Conservation (phyloP, 805 yeast genomes). For the Henningerozyma blattae region DNA sequence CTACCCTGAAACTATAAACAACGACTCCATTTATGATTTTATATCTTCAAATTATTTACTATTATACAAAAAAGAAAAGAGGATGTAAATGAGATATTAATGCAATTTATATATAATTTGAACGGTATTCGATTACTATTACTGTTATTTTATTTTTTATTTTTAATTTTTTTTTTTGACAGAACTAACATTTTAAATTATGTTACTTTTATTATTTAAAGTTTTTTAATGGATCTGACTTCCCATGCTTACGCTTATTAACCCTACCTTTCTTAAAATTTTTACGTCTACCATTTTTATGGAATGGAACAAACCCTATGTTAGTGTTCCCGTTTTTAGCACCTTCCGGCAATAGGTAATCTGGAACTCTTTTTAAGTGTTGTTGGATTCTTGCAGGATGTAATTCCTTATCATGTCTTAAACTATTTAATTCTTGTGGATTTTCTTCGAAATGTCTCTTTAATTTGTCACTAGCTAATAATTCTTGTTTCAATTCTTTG, state of each 20-base stretch:
- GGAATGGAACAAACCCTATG: slow-evolving; percentile 66
- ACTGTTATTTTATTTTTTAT: too few species aligned
- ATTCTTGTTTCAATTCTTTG: slow-evolving; percentile 76
- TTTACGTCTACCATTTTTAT: slow-evolving; percentile 20
- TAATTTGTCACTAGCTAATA: slow-evolving; percentile 78
- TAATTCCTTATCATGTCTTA: slow-evolving; percentile 85
- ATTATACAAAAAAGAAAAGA: too few species aligned
- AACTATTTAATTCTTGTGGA: slow-evolving; percentile 80
- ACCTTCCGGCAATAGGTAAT: slow-evolving; percentile 73
- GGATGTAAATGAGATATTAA: too few species aligned
- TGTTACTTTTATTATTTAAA: too few species aligned
- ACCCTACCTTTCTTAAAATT: slow-evolving; percentile 25
- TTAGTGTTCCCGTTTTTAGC: slow-evolving; percentile 46
- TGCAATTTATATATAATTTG: too few species aligned
- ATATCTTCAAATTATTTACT: too few species aligned
- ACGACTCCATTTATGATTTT: too few species aligned
- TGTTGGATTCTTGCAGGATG: slow-evolving; percentile 73
- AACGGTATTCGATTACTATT: too few species aligned
- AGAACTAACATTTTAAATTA: too few species aligned
- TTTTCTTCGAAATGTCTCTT: slow-evolving; percentile 94
- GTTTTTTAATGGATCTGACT: slow-evolving; percentile 55
- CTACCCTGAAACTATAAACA: too few species aligned
- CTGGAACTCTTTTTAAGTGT: slow-evolving; percentile 87
- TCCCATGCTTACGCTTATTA: slow-evolving; percentile 33
- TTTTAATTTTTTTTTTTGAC: too few species aligned